Evolutionary conservation across 129 eudicot species (phyloP), one percentile per base, ranked within the genome.

Genomic region (Escallonia rubra): DNA sequence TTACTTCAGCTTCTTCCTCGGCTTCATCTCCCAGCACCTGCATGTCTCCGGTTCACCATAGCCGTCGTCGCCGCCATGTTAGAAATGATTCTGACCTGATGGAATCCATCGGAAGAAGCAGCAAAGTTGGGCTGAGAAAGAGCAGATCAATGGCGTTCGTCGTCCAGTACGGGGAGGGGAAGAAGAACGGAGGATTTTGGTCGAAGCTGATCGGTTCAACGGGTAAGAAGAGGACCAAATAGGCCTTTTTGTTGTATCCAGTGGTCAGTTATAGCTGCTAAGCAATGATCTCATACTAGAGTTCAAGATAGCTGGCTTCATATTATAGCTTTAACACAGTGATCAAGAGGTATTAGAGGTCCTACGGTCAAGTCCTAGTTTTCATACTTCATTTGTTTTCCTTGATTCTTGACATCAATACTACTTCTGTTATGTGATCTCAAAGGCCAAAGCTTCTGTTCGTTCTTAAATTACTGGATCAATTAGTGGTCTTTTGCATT

Each of bases 181-280:
- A 39, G 61, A 74, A 78, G 34, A 23, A 23, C 34, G 59, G 57
- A 48, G 86, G 86, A 59, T 77, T 77, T 69, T 76, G 81, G 86
- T 64, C 76, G 50, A 81, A 60, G 68, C 49, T 81, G 74, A 70
- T 81, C 0, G 44, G 67, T 4, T 63, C 86, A 3, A 81, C 86
- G 1, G 55, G 82, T 23, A 23, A 23, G 49, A 69, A 60, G 61
- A 78, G 66, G 48, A 76, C 73, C 5, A 75, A 67, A 43, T 68
- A 66, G 46, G 85, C 53, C 75, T 63, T 80, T 11, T 51, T 23
- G 34, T 23, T 59, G 53, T 77, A 77, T 71, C 71, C 74, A 4
- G 34, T 23, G 34, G 34, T 23, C 34, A 23, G 34, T 23, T 23
- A 69, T 65, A 41, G 59, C 58, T 59, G 46, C 61, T 12, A 59